Evolutionary conservation across 2,329 filamentous ascomycete genomes (phyloP), one percentile per base, ranked within the genome.

Genomic region (Coleophoma crateriformis): DNA sequence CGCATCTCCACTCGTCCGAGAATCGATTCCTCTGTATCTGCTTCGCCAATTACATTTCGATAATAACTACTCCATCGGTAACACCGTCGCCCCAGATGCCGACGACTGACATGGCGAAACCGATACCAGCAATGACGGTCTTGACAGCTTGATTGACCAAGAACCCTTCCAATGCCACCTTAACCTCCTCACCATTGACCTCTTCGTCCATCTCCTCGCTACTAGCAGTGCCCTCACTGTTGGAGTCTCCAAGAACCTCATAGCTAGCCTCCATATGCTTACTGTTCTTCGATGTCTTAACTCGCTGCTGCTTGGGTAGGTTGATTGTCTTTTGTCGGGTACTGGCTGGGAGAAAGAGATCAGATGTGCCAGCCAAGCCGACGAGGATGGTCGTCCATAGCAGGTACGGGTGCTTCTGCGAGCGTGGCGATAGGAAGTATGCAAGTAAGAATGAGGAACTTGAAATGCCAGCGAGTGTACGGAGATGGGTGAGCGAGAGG

Each of bases 351-450:
- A 64, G 46, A 8, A 64, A 27, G 27, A 57, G 44, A 34, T 65
- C 62, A 11, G 76, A 68, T 38, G 81, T 61, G 20, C 68, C 65
- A 49, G 77, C 75, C 39, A 73, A 71, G 37, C 77, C 73, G 40
- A 84, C 79, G 50, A 90, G 77, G 22, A 90, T 70, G 3, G 84
- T 83, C 13, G 89, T 90, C 82, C 94, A 96, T 51, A 96, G 70
- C 22, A 96, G 82, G 66, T 96, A 97, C 0, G 92, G 92, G 66
- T 97, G 92, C 64, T 87, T 84, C 58, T 81, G 77, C 49, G 83
- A 79, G 22, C 81, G 77, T 0, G 90, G 87, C 2, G 90, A 92
- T 57, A 95, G 73, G 41, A 78, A 67, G 69, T 86, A 96, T 54
- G 90, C 88, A 57, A 92, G 78, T 58, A 89, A 72, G 62, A 96